These are phyloP conservation scores for Citrus medica DNA, from an alignment of 345 rosid genomes.

Conservation along the genomic window DNA sequence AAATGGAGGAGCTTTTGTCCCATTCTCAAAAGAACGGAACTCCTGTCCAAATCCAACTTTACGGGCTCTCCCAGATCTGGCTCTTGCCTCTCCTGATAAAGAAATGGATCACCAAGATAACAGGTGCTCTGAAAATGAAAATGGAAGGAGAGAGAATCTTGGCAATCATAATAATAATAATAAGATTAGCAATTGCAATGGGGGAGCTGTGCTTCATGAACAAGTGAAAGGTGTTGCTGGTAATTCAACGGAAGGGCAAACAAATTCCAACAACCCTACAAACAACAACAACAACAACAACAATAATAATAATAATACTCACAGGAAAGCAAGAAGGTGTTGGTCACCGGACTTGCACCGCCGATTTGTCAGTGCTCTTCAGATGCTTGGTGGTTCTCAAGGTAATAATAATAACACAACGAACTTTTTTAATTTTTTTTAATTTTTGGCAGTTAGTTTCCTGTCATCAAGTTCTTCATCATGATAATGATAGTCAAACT, in stretches of 20 bases:
- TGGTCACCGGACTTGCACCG: constrained; percentile 99
- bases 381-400: constrained; percentile 99
- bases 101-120: constrained; percentile 45
- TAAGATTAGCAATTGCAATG: constrained; percentile 5
- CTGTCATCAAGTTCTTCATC: background rate
- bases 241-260: constrained; percentile 37
- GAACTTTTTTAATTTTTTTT: background rate
- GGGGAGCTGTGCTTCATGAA: constrained; percentile 20
- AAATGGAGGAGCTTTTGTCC: constrained; percentile 89
- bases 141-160: constrained; percentile 33
- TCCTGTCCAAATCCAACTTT: constrained; percentile 34
- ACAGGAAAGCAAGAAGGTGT: constrained; percentile 92
- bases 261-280: constrained; percentile 17
- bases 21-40: constrained; percentile 77
- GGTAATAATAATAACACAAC: constrained; percentile 36
- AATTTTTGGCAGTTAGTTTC: background rate
- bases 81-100: constrained; percentile 45
- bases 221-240: constrained; percentile 27
- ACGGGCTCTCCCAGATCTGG: constrained; percentile 53
- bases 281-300: constrained; percentile 4
- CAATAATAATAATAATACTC: constrained; percentile 35
- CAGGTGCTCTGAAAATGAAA: constrained; percentile 40
- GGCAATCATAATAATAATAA: constrained; percentile 13
- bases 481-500: background rate
- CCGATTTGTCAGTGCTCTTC: constrained; percentile 92